phyloP scores from a whole-genome alignment of 1,284 basidiomycete genomes.

The Trametes polyzona region DNA sequence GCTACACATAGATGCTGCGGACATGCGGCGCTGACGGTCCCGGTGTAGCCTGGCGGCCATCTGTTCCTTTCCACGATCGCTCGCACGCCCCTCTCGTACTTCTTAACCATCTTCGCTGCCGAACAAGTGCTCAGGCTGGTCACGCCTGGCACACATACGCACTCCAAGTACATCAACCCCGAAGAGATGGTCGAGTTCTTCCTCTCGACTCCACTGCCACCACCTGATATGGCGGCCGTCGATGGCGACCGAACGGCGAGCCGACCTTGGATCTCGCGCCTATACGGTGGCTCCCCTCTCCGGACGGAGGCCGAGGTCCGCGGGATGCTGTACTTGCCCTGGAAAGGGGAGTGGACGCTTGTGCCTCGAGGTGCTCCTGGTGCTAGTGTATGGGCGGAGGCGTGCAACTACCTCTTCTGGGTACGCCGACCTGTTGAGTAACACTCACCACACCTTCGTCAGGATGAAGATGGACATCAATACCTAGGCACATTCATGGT shows the following conservation, averaged over 20 bases:
- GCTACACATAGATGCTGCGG: not conserved
- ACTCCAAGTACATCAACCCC: slow-evolving; percentile 90
- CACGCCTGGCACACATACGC: slow-evolving; percentile 89
- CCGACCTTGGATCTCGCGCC: slow-evolving; percentile 49
- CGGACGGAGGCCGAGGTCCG: slow-evolving; percentile 79
- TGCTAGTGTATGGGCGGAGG: slow-evolving; percentile 58
- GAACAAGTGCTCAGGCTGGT: slow-evolving; percentile 87
- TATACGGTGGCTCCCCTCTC: slow-evolving; percentile 47
- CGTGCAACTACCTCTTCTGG: slow-evolving; percentile 86
- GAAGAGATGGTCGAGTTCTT: slow-evolving; percentile 90
- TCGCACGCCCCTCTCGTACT: slow-evolving; percentile 88
- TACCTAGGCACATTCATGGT: not conserved
- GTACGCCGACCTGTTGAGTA: slow-evolving; percentile 58
- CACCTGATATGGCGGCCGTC: not conserved
- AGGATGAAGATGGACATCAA: not conserved
- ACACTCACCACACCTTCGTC: not conserved
- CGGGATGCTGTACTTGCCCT: slow-evolving; percentile 84
- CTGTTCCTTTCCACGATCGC: slow-evolving; percentile 97
- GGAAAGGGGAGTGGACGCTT: slow-evolving; percentile 75
- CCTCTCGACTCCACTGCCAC: slow-evolving; percentile 53
- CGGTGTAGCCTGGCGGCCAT: slow-evolving; percentile 87
- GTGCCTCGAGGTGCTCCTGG: slow-evolving; percentile 62
- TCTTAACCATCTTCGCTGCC: slow-evolving; percentile 90
- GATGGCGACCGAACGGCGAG: not conserved
- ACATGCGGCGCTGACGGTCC: slow-evolving; percentile 1